Conservation (phyloP, 257 asterid species). For the Solanum chiquidenum region DNA sequence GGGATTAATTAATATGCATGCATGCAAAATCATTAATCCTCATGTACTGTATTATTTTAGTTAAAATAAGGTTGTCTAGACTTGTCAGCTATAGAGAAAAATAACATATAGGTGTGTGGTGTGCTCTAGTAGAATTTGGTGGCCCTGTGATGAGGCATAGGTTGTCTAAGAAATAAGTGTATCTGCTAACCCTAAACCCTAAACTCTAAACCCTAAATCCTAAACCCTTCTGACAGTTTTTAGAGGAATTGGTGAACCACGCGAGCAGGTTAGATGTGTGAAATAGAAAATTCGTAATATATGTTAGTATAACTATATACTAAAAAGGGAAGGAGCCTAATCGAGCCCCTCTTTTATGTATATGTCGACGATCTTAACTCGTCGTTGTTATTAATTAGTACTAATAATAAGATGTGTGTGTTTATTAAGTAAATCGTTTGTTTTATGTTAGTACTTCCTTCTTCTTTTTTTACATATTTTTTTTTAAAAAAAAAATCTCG, state of each 20-base stretch:
- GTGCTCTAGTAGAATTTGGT: not conserved
- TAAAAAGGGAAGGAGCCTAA: not conserved
- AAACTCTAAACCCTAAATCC: no score
- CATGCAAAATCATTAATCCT: not conserved
- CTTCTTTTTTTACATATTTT: not conserved
- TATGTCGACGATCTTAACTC: not conserved
- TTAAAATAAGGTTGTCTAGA: not conserved
- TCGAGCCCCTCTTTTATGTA: not conserved
- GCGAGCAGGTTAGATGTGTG: not conserved
- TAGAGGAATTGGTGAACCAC: not conserved
- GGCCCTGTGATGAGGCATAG: not conserved
- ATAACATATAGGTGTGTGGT: not conserved
- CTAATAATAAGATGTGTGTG: not conserved
- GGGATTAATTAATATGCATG: not conserved
- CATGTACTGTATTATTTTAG: not conserved
- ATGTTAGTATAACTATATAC: no score
- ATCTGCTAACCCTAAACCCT: no score
- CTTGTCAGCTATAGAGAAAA: not conserved
- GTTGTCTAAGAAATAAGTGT: not conserved
- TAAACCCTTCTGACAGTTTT: no score
- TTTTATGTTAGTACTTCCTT: not conserved
- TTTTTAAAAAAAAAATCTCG: fast-evolving
- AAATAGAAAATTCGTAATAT: no score
- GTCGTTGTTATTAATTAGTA: not conserved
- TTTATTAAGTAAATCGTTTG: not conserved